These are phyloP conservation scores for Fusarium sarcochroum DNA, from an alignment of 2,329 filamentous ascomycete species.

Conservation along the genomic window DNA sequence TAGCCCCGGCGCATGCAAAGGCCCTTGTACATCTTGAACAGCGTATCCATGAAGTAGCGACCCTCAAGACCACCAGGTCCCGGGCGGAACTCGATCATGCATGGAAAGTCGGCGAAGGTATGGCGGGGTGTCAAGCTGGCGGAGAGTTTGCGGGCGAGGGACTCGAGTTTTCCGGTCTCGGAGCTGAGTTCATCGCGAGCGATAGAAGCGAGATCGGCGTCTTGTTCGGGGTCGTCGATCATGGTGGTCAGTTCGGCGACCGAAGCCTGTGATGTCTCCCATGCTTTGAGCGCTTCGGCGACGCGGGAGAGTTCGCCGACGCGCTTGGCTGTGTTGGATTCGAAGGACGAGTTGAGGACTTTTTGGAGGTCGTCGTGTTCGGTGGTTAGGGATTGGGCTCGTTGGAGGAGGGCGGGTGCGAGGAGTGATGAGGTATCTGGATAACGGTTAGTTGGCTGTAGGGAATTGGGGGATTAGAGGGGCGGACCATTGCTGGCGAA, in stretches of 20 bases:
- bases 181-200: slow-evolving; percentile 84
- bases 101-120: slow-evolving; percentile 90
- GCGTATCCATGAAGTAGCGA: slow-evolving; percentile 86
- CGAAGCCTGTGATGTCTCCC: slow-evolving; percentile 68
- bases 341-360: slow-evolving; percentile 67
- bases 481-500: slow-evolving; percentile 52
- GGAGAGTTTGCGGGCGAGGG: slow-evolving; percentile 77
- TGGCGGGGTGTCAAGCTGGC: slow-evolving; percentile 87
- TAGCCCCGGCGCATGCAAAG: slow-evolving; percentile 81
- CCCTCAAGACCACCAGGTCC: slow-evolving; percentile 94
- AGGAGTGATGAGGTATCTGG: slow-evolving; percentile 52
- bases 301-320: slow-evolving; percentile 73
- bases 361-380: slow-evolving; percentile 70
- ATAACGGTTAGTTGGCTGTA: slow-evolving; percentile 5
- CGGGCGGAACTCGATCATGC: slow-evolving; percentile 91
- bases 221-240: slow-evolving; percentile 61
- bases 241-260: slow-evolving; percentile 68
- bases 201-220: slow-evolving; percentile 81
- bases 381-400: slow-evolving; percentile 69
- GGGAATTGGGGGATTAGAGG: fast-evolving
- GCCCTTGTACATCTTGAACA: slow-evolving; percentile 90
- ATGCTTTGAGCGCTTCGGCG: slow-evolving; percentile 69
- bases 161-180: slow-evolving; percentile 72
- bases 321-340: slow-evolving; percentile 70
- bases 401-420: slow-evolving; percentile 69